Evolutionary conservation across 306 rosid species (phyloP).

Genomic region (Pterocarpus macrocarpus): DNA sequence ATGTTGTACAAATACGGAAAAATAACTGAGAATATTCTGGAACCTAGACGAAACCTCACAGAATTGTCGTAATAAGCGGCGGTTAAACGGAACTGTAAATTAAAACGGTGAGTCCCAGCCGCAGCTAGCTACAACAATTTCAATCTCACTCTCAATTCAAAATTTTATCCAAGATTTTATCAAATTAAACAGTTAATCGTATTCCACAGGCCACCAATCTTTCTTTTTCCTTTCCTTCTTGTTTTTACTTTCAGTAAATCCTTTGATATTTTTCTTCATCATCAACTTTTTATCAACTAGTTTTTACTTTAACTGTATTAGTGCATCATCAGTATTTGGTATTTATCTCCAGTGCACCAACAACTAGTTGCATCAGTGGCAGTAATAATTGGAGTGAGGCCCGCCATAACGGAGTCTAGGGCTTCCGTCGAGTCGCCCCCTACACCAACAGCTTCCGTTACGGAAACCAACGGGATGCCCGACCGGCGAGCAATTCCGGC

Average conservation of each 20-base stretch:
- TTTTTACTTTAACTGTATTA: not conserved
- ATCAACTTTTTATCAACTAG: not conserved
- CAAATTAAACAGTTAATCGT: not conserved
- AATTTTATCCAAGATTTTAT: not conserved
- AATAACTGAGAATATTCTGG: not conserved
- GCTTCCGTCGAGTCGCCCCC: constrained; percentile 45
- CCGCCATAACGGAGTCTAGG: constrained; percentile 50
- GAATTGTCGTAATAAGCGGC: constrained; percentile 6
- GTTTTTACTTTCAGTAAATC: not conserved
- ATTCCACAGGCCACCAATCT: constrained; percentile 35
- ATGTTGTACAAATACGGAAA: not conserved
- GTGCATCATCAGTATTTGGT: not conserved
- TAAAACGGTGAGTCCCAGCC: not conserved
- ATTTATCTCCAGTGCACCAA: no score
- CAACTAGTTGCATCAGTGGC: constrained; percentile 46
- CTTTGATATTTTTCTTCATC: not conserved
- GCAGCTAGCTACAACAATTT: not conserved
- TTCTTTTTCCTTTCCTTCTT: not conserved
- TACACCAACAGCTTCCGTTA: constrained; percentile 46
- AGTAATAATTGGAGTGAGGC: constrained; percentile 39
- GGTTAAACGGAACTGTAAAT: constrained; percentile 28
- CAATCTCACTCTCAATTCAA: not conserved
- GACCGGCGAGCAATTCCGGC: constrained; percentile 42
- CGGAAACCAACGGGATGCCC: constrained; percentile 38
- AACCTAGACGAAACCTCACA: not conserved